phyloP scores from a whole-genome alignment of 768 basidiomycete genomes.

The Hygrocybe punicea region DNA sequence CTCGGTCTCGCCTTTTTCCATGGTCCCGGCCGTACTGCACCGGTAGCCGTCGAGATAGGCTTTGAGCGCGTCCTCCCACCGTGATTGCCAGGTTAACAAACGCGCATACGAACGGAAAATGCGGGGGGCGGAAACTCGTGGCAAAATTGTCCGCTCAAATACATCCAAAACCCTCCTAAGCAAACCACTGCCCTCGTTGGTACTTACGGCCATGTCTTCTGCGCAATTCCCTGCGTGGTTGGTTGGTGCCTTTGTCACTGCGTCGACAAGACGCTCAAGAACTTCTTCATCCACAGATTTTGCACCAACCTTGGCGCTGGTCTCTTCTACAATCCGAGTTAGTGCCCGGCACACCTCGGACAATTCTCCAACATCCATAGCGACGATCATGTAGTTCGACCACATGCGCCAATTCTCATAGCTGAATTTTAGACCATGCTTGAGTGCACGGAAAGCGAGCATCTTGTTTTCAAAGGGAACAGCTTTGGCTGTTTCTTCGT shows the following conservation, averaged over 20 bases:
- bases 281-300: slow-evolving; percentile 80
- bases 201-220: slow-evolving; percentile 31
- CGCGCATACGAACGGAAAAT: slow-evolving; percentile 83
- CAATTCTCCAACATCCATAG: slow-evolving; percentile 90
- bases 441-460: slow-evolving; percentile 88
- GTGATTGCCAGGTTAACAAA: slow-evolving; percentile 67
- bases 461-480: slow-evolving; percentile 72
- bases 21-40: slow-evolving; percentile 54
- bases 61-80: slow-evolving; percentile 75
- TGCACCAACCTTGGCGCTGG: slow-evolving; percentile 48
- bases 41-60: slow-evolving; percentile 87
- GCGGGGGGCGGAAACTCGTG: slow-evolving; percentile 72
- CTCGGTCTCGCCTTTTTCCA: slow-evolving; percentile 68
- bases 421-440: slow-evolving; percentile 78
- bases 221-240: slow-evolving; percentile 29
- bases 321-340: slow-evolving; percentile 74
- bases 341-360: slow-evolving; percentile 83
- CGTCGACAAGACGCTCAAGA: slow-evolving; percentile 83
- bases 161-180: slow-evolving; percentile 64
- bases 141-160: slow-evolving; percentile 75
- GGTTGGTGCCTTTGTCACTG: slow-evolving; percentile 62
- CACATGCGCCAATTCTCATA: slow-evolving; percentile 98
- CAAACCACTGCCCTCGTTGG: slow-evolving; percentile 68
- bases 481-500: slow-evolving; percentile 26
- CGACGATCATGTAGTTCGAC: slow-evolving; percentile 94